Base-by-base conservation (phyloP, 2,329 filamentous ascomycete species). In the Neofusicoccum laricinum region DNA sequence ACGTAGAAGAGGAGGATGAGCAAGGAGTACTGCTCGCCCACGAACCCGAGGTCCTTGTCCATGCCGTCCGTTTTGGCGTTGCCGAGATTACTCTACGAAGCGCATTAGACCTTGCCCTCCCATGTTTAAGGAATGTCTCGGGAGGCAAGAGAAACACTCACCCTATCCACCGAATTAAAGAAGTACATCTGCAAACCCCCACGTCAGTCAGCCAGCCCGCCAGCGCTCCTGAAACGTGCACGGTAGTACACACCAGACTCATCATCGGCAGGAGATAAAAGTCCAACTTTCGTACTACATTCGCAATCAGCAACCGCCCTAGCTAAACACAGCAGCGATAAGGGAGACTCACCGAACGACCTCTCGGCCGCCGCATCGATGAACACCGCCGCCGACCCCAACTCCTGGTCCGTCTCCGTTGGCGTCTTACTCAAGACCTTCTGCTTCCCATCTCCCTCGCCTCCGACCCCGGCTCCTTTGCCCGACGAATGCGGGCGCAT, bases 241-340 rank as follows among this genome's bases (percentile, higher is more conserved):
- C 15, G 1, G 14, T 57, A 74, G 21, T 30, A 48, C 41, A 21
- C 51, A 66, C 64, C 55, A 82, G 66, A 8, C 76, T 78, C 2
- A 82, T 70, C 48, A 79, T 76, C 0, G 80, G 80, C 4, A 82
- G 70, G 6, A 82, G 71, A 55, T 74, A 79, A 11, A 76, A 65
- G 62, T 81, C 81, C 63, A 82, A 66, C 73, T 71, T 81, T 78
- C 66, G 73, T 55, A 70, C 71, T 69, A 34, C 46, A 11, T 7
- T 14, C 25, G 14, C 21, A 8, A 45, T 58, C 53, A 58, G 53
- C 38, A 43, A 45, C 25, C 4, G 25, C 25, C 25, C 25, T 30
- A 7, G 25, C 25, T 30, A 7, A 30, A 30, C 25, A 30, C 25
- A 30, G n/a, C 25, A 30, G 1, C 25, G 25, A 30, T 30, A 30